Percentiles rank a stretch among this genome's conserved stretches.
phyloP scores from a whole-genome alignment of 495 filamentous ascomycete species.

The Astrocystis sublimbata region DNA sequence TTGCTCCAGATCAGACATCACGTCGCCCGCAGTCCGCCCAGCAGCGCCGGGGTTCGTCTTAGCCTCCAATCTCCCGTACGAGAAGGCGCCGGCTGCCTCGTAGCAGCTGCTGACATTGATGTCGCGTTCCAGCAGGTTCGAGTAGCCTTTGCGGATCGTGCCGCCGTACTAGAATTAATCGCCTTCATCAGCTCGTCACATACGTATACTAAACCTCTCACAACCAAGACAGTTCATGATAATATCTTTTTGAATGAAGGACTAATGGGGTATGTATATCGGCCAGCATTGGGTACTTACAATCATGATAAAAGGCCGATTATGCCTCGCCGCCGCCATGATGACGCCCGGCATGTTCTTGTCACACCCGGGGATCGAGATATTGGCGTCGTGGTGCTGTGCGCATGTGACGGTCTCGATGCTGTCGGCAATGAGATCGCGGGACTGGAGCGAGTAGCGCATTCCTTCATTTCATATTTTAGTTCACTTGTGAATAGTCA shows the following conservation, averaged over 20 bases:
- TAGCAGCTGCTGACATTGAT: conserved; percentile 93
- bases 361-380: conserved; percentile 93
- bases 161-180: conserved; percentile 69
- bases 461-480: too few relatives aligned
- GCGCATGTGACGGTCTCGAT: conserved; percentile 91
- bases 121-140: conserved; percentile 69
- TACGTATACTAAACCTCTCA: background rate
- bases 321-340: conserved; percentile 76
- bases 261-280: background rate
- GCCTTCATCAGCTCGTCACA: background rate
- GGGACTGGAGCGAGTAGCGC: conserved; percentile 92
- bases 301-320: conserved; percentile 73
- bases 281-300: too few relatives aligned
- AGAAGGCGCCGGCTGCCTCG: conserved; percentile 85
- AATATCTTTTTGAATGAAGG: background rate
- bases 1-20: conserved; percentile 83
- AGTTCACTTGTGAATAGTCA: background rate
- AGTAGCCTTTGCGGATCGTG: conserved; percentile 84
- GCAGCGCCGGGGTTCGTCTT: conserved; percentile 37
- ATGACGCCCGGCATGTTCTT: conserved; percentile 95
- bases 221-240: background rate
- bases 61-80: conserved; percentile 65
- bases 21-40: conserved; percentile 64
- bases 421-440: conserved; percentile 93
- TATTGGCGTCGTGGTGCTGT: conserved; percentile 89